phyloP scores from a whole-genome alignment of 225 moss, liverwort and hornwort genomes.

The Marchantia polymorpha region DNA sequence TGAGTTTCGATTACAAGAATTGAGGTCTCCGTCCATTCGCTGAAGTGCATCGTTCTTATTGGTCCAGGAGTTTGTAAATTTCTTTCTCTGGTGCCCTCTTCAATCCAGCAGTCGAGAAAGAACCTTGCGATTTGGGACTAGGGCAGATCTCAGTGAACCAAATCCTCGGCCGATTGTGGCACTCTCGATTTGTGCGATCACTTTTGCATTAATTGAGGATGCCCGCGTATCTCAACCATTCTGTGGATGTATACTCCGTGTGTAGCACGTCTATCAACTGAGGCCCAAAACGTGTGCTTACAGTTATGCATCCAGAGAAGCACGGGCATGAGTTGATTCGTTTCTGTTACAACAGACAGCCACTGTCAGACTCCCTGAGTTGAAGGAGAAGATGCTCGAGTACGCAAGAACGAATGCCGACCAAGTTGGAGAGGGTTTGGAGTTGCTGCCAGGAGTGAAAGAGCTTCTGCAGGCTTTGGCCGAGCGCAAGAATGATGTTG shows the following conservation, averaged over 20 bases:
- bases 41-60: neutral
- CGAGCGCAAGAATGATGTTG: constrained; percentile 57
- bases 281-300: constrained; percentile 14
- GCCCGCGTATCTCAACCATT: neutral
- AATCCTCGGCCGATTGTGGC: neutral
- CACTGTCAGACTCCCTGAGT: constrained; percentile 70
- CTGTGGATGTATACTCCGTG: constrained; percentile 1
- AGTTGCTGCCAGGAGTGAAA: constrained; percentile 78
- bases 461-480: constrained; percentile 64
- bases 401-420: constrained; percentile 63
- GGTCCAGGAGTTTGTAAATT: neutral
- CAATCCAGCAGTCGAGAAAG: neutral
- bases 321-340: constrained; percentile 29
- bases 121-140: neutral
- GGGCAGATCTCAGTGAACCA: neutral
- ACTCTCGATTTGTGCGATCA: neutral
- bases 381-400: constrained; percentile 84
- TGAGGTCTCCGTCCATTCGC: constrained; percentile 3
- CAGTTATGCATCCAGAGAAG: constrained; percentile 27
- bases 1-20: constrained; percentile 11
- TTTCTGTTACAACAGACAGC: constrained; percentile 67
- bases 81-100: neutral
- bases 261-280: constrained; percentile 17
- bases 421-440: constrained; percentile 79
- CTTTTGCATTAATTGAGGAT: neutral